phyloP scores from a whole-genome alignment of 225 moss, liverwort and hornwort genomes.

The Straminergon stramineum region DNA sequence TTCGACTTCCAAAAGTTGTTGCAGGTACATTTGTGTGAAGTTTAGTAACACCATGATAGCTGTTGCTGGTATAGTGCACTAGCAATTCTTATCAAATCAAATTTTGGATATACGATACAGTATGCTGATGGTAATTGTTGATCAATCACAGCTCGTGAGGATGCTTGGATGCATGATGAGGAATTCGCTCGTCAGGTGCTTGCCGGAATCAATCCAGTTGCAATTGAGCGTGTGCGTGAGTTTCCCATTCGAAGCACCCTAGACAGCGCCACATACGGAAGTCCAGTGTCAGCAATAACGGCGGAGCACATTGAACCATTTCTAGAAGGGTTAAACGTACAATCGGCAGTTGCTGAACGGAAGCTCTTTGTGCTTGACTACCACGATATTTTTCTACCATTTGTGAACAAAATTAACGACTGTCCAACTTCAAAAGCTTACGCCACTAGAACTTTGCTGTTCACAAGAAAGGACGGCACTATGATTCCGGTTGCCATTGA shows the following conservation, averaged over 20 bases:
- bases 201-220: slow-evolving; percentile 61
- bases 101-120: not conserved
- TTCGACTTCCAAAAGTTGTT: slow-evolving; percentile 36
- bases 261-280: slow-evolving; percentile 25
- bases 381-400: slow-evolving; percentile 48
- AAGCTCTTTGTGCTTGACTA: slow-evolving; percentile 49
- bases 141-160: slow-evolving; percentile 31
- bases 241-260: slow-evolving; percentile 52
- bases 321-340: slow-evolving; percentile 33
- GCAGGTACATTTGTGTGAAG: slow-evolving; percentile 18
- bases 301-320: slow-evolving; percentile 41
- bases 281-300: slow-evolving; percentile 35
- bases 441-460: slow-evolving; percentile 45
- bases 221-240: slow-evolving; percentile 40
- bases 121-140: not conserved
- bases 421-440: slow-evolving; percentile 36
- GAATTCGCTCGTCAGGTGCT: slow-evolving; percentile 66
- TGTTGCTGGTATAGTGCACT: not conserved
- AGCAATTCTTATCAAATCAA: not conserved
- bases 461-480: slow-evolving; percentile 30
- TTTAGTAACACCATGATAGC: not conserved
- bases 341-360: slow-evolving; percentile 25
- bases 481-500: slow-evolving; percentile 59
- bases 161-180: slow-evolving; percentile 61
- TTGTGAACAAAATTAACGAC: slow-evolving; percentile 40